Evolutionary conservation across 345 rosid genomes (phyloP), one percentile per base, ranked within the genome.

Genomic region (Eucalyptus grandis): DNA sequence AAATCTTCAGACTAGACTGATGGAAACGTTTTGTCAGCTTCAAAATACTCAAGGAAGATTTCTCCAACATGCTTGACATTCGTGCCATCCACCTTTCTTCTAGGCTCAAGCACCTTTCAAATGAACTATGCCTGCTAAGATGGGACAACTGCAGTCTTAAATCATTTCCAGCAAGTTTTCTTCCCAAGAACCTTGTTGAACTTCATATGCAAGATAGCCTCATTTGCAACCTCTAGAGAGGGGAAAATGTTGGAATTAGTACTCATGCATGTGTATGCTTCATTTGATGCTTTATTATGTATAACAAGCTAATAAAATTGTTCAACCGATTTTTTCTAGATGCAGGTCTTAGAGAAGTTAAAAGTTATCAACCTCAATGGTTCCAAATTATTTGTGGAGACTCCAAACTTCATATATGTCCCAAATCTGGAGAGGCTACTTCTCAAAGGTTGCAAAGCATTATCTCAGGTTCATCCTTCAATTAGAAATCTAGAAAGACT

Each of bases 161-260:
- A 69, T 16, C 7, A 69, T 34, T 69, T 31, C 81, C 43, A 9
- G 0, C 81, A 31, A 8, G 24, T 34, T 69, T 69, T 69, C 19
- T 31, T 69, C 2, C 7, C 0, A 31, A 31, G 81, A 34, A 69
- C 5, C 81, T 69, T 34, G 12, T 34, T 0, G 24, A 69, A 9
- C 81, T 69, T 13, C 6, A 16, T 69, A 34, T 69, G 81, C 10
- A 5, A 1, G 24, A 16, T 69, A 14, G 81, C 81, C 81, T 69
- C 44, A 24, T 4, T 17, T 0, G 44, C 12, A 69, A 8, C 13
- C 0, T 69, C 4, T 69, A 1, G 4, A 34, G 44, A 34, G 44
- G 43, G 24, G 24, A 17, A 31, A 3, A 31, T 7, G 43, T 69
- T 69, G 44, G 81, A 69, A 31, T 9, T 34, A 31, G 3, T 16